Conservation (phyloP, 1,284 basidiomycete genomes). For the Irpex sp. region DNA sequence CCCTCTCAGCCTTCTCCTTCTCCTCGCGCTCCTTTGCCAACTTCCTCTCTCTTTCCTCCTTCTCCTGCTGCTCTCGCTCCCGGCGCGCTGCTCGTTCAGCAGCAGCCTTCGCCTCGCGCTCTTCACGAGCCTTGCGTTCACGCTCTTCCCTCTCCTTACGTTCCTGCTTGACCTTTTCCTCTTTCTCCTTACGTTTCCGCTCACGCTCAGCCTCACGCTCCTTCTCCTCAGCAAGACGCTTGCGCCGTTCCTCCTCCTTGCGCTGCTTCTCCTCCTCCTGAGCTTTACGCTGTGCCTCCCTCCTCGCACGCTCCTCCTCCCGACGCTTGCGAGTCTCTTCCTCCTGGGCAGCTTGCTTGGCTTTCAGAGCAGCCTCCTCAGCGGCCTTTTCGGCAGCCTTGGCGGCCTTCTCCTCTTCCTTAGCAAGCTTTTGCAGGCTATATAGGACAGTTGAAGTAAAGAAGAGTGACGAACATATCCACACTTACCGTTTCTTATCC, state of each 20-base stretch:
- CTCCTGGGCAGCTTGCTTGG: conserved; percentile 60
- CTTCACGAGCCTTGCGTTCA: conserved; percentile 55
- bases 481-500: conserved; percentile 84
- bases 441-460: conserved; percentile 10
- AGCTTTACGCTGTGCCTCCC: conserved; percentile 72
- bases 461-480: conserved; percentile 3
- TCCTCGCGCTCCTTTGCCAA: conserved; percentile 49
- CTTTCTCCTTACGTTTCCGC: conserved; percentile 55
- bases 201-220: conserved; percentile 64
- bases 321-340: conserved; percentile 65
- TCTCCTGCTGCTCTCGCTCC: conserved; percentile 50
- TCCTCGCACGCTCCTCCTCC: conserved; percentile 68
- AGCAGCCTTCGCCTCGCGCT: conserved; percentile 48
- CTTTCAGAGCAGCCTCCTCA: conserved; percentile 71
- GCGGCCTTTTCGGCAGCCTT: conserved; percentile 80
- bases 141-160: conserved; percentile 63
- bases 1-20: conserved; percentile 55
- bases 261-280: conserved; percentile 77
- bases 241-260: conserved; percentile 77
- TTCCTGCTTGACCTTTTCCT: conserved; percentile 63
- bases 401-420: conserved; percentile 84
- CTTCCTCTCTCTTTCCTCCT: conserved; percentile 55
- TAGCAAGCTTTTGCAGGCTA: conserved; percentile 88
- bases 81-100: conserved; percentile 51
- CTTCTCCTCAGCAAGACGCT: conserved; percentile 67